These are phyloP conservation scores for Endotrypanum monterogeii DNA, from an alignment of 208 protist species.

Conservation along the genomic window DNA sequence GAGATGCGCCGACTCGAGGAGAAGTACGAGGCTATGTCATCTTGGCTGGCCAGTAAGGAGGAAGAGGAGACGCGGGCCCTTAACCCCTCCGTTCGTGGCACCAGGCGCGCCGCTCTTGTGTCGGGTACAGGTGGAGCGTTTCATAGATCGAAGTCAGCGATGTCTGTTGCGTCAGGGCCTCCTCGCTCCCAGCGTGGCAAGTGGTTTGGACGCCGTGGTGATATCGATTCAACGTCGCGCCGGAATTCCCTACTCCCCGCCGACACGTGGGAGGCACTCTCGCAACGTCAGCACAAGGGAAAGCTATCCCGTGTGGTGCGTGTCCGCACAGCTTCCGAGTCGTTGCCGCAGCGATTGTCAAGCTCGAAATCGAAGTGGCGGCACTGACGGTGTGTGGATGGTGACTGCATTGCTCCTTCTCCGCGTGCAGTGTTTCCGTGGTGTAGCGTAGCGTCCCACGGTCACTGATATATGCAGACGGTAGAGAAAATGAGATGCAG, in stretches of 20 bases:
- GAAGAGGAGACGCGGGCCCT: background rate
- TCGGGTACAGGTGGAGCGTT: background rate
- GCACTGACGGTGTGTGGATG: background rate
- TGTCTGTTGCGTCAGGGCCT: background rate
- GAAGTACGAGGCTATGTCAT: constrained; percentile 8
- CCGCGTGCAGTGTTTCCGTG: background rate
- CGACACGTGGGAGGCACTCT: constrained; percentile 21
- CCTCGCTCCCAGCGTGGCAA: background rate
- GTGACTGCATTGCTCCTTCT: background rate
- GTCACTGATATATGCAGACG: no score
- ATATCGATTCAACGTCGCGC: background rate
- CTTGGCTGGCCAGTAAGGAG: background rate
- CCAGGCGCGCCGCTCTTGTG: background rate
- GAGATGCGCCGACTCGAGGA: constrained; percentile 21
- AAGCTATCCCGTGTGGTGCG: background rate
- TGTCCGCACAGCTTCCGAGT: constrained; percentile 1
- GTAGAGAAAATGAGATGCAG: no score
- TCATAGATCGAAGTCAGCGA: background rate
- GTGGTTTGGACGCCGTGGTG: background rate
- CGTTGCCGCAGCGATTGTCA: background rate
- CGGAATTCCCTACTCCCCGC: background rate
- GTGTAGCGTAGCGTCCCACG: background rate
- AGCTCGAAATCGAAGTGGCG: background rate
- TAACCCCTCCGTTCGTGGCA: background rate
- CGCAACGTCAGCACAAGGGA: constrained; percentile 20